Base-by-base conservation (phyloP, 495 filamentous ascomycete species). In the Penicillium lividum region DNA sequence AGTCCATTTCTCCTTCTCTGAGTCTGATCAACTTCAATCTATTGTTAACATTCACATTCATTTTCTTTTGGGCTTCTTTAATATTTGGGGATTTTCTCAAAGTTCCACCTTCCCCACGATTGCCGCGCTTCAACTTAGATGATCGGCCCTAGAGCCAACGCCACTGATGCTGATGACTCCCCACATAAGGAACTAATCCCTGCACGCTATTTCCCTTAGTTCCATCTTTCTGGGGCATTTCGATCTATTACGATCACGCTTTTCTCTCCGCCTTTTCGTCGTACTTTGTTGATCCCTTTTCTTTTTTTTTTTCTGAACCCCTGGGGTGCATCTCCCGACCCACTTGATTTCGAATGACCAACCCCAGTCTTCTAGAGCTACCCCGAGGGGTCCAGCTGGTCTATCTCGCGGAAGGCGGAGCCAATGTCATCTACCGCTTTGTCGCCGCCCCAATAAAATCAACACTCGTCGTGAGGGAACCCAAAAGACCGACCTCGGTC, bases 371-470 rank as follows among this genome's bases (percentile, higher is more conserved):
- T 10, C 62, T 74, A 3, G 75, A 80, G 61, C 74, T 80, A 65
- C 76, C 75, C 7, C 38, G 38, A 55, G 74, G 72, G 58, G 67
- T 73, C 65, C 71, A 73, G 49, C 73, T 84, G 28, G 55, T 74
- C 18, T 86, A 84, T 58, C 74, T 85, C 8, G 81, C 82, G 9
- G 89, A 92, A 68, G 89, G 89, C 13, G 86, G 86, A 44, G 87
- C 89, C 31, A 91, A 92, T 67, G 73, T 85, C 47, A 85, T 91
- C 65, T 92, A 88, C 62, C 79, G 82, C 38, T 80, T 88, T 53
- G 65, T 70, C 18, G 62, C 77, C 27, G 68, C 72, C 0, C 65
- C 69, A 38, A 34, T 54, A 22, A 68, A 62, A 22, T 56, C 63
- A 4, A 18, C 65, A 16, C 36, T 36, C n/a, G 33, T 47, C 31